These are phyloP conservation scores for Niveomyces coronatus DNA, from an alignment of 2,329 filamentous ascomycete species.

Conservation along the genomic window DNA sequence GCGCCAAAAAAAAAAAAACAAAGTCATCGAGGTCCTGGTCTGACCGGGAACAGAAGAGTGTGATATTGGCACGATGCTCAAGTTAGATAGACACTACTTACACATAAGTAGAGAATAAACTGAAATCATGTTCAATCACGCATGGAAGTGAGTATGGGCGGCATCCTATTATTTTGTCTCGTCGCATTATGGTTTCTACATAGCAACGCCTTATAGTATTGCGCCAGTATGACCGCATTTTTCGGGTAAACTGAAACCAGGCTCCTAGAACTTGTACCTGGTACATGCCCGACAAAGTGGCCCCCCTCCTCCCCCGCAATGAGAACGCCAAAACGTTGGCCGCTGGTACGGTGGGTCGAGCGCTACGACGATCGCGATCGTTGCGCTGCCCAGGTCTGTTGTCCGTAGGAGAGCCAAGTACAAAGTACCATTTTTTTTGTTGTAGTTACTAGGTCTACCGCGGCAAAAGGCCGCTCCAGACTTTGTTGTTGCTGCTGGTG, in stretches of 20 bases:
- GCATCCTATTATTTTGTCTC: not conserved
- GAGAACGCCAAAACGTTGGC: not conserved
- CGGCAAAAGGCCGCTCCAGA: too few species aligned
- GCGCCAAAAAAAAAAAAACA: not conserved
- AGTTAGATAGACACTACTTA: too few species aligned
- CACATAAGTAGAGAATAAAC: too few species aligned
- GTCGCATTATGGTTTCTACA: not conserved
- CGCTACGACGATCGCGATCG: conserved; percentile 6
- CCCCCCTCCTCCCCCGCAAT: not conserved
- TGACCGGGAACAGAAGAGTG: too few species aligned
- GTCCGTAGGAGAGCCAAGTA: too few species aligned
- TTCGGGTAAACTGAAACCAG: too few species aligned
- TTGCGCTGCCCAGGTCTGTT: too few species aligned
- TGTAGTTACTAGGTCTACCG: too few species aligned
- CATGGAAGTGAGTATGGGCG: too few species aligned
- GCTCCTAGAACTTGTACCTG: conserved; percentile 4
- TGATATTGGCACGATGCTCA: too few species aligned
- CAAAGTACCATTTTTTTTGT: not conserved
- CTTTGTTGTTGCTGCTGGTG: too few species aligned
- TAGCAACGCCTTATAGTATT: not conserved
- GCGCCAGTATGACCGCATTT: conserved; percentile 8
- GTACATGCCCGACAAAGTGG: conserved; percentile 7
- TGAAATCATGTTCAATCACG: too few species aligned
- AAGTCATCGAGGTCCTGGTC: not conserved
- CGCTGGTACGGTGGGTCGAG: conserved; percentile 2